A percentile compares a stretch with the other conserved stretches of the same genome.
These are phyloP conservation scores for Collybiopsis luxurians DNA, from an alignment of 768 basidiomycete species.

Conservation along the genomic window DNA sequence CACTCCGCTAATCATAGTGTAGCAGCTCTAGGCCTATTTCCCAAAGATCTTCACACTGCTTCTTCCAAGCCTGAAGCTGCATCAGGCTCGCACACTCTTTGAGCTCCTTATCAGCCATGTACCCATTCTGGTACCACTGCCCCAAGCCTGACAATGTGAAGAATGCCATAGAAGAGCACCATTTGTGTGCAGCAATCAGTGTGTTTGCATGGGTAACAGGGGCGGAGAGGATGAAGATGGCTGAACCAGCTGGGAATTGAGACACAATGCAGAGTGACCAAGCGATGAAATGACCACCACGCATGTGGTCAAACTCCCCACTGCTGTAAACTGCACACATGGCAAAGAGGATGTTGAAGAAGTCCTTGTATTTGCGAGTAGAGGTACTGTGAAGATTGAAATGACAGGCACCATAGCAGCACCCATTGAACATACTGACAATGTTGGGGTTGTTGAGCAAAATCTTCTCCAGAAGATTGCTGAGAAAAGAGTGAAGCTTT, in stretches of 20 bases:
- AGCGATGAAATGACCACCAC: slow-evolving; percentile 13
- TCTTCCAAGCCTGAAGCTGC: background rate
- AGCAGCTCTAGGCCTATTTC: background rate
- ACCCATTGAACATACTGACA: background rate
- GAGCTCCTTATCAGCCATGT: background rate
- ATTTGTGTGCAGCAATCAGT: slow-evolving; percentile 5
- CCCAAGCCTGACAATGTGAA: background rate
- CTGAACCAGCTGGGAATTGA: slow-evolving; percentile 12
- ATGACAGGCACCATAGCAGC: background rate
- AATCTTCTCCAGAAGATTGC: background rate
- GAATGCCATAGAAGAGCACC: background rate
- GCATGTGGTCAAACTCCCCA: background rate
- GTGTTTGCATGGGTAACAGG: slow-evolving; percentile 10
- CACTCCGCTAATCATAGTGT: background rate
- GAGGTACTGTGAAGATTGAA: background rate
- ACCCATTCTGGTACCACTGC: background rate
- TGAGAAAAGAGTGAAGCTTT: background rate
- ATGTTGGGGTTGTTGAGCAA: background rate
- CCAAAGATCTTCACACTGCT: background rate
- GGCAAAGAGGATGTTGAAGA: slow-evolving; percentile 14
- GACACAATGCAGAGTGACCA: slow-evolving; percentile 6
- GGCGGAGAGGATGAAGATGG: slow-evolving; percentile 12
- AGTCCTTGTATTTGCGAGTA: slow-evolving; percentile 3
- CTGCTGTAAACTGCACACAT: slow-evolving; percentile 19
- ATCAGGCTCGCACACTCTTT: background rate